Evolutionary conservation across 306 rosid species (phyloP).

Genomic region (Medicago truncatula): MtrunA17r5.0-ANR NC_053049.1:13598501-13599000

Average conservation of each 20-base stretch:
- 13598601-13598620: constrained; percentile 72
- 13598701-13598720: constrained; percentile 70
- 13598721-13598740: constrained; percentile 47
- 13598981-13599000: background rate
- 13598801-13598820: background rate
- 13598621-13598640: constrained; percentile 64
- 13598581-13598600: constrained; percentile 82
- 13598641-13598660: constrained; percentile 82
- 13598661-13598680: constrained; percentile 66
- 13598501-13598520: constrained; percentile 79
- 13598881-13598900: background rate
- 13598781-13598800: constrained; percentile 21
- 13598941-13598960: background rate
- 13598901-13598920: background rate
- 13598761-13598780: constrained; percentile 5
- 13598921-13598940: background rate
- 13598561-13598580: constrained; percentile 78
- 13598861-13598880: background rate
- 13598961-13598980: no score
- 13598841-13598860: background rate
- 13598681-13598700: constrained; percentile 68
- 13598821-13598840: background rate
- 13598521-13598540: constrained; percentile 89
- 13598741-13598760: constrained; percentile 33
- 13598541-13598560: constrained; percentile 69